Conservation (phyloP, 164 flowering plant species). For the Stephania japonica region DNA sequence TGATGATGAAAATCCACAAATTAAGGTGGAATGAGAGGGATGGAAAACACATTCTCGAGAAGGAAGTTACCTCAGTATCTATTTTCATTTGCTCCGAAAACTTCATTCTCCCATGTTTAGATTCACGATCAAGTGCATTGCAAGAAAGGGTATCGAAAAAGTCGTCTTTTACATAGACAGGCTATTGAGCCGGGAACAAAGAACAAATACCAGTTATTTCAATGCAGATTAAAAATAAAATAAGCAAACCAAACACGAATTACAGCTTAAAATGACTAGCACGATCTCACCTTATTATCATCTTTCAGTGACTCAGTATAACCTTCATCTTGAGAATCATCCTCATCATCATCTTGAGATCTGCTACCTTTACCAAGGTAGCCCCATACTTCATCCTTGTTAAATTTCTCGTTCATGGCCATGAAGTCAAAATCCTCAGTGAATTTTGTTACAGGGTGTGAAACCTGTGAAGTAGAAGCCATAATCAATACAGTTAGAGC, state of each 20-base stretch:
- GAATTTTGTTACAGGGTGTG: conserved; percentile 42
- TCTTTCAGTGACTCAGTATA: conserved; percentile 30
- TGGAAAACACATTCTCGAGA: not conserved
- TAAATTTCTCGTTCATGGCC: conserved; percentile 94
- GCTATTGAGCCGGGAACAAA: conserved; percentile 24
- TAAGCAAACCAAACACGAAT: not conserved
- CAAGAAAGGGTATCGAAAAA: conserved; percentile 78
- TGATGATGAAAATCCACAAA: not conserved
- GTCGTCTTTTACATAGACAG: conserved; percentile 81
- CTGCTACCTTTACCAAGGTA: conserved; percentile 60
- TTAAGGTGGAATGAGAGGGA: not conserved
- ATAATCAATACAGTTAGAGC: not conserved
- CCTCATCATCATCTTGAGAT: conserved; percentile 30
- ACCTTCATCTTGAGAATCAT: conserved; percentile 38
- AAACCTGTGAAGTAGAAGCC: conserved; percentile 36
- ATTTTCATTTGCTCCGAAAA: conserved; percentile 66
- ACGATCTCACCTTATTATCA: conserved; percentile 37
- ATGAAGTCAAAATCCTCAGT: conserved; percentile 88
- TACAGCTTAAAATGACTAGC: not conserved
- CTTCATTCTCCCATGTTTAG: conserved; percentile 47
- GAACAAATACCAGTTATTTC: not conserved
- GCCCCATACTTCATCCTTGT: conserved; percentile 96
- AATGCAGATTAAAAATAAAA: not conserved
- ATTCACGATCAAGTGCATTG: conserved; percentile 42
- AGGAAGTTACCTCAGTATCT: conserved; percentile 69